phyloP scores from a whole-genome alignment of 768 basidiomycete genomes.

The Zangia roseola region DNA sequence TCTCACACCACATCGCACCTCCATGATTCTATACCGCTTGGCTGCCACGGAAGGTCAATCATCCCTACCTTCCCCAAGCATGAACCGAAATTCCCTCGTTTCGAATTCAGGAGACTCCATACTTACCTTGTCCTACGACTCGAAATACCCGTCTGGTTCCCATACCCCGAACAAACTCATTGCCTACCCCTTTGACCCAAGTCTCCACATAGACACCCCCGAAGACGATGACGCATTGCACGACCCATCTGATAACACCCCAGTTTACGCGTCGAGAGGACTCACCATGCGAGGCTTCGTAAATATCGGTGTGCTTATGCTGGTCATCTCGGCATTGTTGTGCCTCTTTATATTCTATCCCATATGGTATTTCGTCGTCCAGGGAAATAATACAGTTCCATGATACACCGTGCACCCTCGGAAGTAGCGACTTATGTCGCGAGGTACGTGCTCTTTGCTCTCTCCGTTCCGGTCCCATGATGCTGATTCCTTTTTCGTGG shows the following conservation, averaged over 20 bases:
- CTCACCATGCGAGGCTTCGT: slow-evolving; percentile 49
- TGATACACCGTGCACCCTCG: slow-evolving; percentile 4
- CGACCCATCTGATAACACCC: slow-evolving; percentile 45
- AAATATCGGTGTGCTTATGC: slow-evolving; percentile 68
- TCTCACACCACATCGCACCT: slow-evolving; percentile 39
- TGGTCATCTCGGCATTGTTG: slow-evolving; percentile 62
- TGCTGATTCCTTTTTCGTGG: not conserved
- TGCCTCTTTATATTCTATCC: slow-evolving; percentile 83
- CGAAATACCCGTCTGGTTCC: slow-evolving; percentile 60
- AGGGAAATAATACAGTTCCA: not conserved
- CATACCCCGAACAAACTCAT: slow-evolving; percentile 42
- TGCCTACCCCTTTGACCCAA: slow-evolving; percentile 72
- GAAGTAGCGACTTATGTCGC: not conserved
- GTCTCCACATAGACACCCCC: slow-evolving; percentile 49
- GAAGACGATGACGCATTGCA: slow-evolving; percentile 81
- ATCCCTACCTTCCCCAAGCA: slow-evolving; percentile 33
- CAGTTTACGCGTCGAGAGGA: slow-evolving; percentile 21
- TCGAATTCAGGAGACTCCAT: slow-evolving; percentile 55
- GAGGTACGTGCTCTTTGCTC: slow-evolving; percentile 6
- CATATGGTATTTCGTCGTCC: slow-evolving; percentile 40
- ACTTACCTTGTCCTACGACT: slow-evolving; percentile 49
- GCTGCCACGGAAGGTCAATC: slow-evolving; percentile 36
- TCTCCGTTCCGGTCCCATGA: not conserved
- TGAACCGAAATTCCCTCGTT: slow-evolving; percentile 42
- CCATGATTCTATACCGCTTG: slow-evolving; percentile 69